Base-by-base conservation (phyloP, 257 asterid species). In the Nyctanthes arbortristis region DNA sequence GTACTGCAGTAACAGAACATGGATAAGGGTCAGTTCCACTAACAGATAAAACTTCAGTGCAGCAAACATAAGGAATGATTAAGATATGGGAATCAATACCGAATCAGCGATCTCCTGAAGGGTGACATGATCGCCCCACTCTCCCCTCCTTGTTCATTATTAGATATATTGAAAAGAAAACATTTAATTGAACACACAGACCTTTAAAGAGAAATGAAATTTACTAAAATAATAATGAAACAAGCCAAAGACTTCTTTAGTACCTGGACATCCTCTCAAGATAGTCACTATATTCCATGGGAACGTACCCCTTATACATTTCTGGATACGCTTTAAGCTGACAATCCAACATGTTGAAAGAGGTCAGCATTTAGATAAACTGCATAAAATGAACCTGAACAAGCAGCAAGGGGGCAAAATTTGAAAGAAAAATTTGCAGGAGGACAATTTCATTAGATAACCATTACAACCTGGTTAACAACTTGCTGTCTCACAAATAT, bases 41-140 rank as follows among this genome's bases (percentile, higher is more conserved):
- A 55, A 56, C 37, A 70, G 24, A 57, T 32, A 12, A n/a, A 32
- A 24, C 45, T 32, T 58, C 37, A 13, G n/a, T 3, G 33, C 27
- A 30, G 29, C 34, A 63, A 18, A 29, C 28, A 36, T 35, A 22
- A 28, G 33, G 68, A 43, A 60, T 43, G 11, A 56, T 65, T 20
- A 62, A 63, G 68, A 74, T 43, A 47, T 61, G 67, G 60, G 16
- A 22, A 76, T 67, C 5, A 58, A 54, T 87, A 94, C 99, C 84
- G 82, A 85, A 88, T 94, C 97, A 1, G 97, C 92, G 32, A 97
- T 95, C 62, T 97, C 99, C 78, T 94, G 99, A 81, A 94, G 81
- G 2, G 99, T 91, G 60, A 94, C 97, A 75, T 94, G 99, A 88
- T 94, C 99, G 33, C 99, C 99, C 99, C 97, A 94, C 71, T 88